A percentile compares a stretch with the other conserved stretches of the same genome.
phyloP scores from a whole-genome alignment of 129 eudicot genomes.

The Flaveria bidentis region DNA sequence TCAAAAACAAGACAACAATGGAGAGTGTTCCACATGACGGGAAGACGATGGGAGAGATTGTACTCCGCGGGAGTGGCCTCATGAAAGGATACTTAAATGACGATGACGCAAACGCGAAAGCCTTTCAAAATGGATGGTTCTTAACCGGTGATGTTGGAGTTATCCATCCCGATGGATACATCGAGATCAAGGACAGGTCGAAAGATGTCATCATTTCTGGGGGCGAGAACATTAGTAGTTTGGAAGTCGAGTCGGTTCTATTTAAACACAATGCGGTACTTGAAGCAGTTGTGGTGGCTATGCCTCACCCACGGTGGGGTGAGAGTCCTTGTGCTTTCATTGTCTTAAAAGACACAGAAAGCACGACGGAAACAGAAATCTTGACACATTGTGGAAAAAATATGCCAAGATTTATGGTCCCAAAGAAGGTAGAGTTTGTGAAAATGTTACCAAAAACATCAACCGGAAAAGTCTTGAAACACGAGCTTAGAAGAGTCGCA shows the following conservation, averaged over 20 bases:
- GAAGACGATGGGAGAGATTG: constrained; percentile 10
- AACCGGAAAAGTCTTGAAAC: neutral
- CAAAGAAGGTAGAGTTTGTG: constrained; percentile 5
- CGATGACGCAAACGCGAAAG: neutral
- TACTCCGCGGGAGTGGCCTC: constrained; percentile 1
- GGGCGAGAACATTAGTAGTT: constrained; percentile 1
- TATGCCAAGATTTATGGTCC: constrained; percentile 11
- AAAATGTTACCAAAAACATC: neutral
- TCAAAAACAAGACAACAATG: neutral
- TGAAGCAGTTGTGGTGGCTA: neutral
- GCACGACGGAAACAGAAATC: neutral
- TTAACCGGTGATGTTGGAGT: constrained; percentile 4
- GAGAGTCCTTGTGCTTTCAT: constrained; percentile 12
- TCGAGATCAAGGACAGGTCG: neutral
- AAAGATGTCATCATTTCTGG: constrained; percentile 11
- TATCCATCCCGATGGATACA: neutral
- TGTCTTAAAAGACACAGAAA: neutral
- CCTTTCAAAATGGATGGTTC: neutral
- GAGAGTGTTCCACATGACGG: neutral
- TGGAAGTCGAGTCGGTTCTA: constrained; percentile 6
- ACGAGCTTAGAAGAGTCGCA: neutral
- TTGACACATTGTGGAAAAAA: neutral
- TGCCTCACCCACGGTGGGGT: constrained; percentile 7
- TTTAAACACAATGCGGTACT: neutral
- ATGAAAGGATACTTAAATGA: constrained; percentile 3